Conservation (phyloP, 2,329 filamentous ascomycete species). For the Ophiocordyceps polyrhachis-furcata region DNA sequence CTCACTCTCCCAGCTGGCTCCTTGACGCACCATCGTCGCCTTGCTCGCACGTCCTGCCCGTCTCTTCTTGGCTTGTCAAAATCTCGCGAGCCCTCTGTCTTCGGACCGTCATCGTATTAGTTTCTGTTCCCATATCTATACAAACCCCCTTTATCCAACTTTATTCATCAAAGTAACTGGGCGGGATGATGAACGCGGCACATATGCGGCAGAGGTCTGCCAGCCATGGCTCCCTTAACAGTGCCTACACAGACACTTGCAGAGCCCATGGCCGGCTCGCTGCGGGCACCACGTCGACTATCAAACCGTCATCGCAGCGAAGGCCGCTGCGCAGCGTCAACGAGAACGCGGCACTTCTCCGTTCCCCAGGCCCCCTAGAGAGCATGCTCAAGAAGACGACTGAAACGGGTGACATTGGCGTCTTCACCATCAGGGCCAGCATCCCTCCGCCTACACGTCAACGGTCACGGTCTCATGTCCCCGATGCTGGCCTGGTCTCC, state of each 20-base stretch:
- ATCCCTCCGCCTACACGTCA: slow-evolving; percentile 14
- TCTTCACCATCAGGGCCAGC: slow-evolving; percentile 31
- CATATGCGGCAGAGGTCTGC: slow-evolving; percentile 14
- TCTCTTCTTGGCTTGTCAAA: background rate
- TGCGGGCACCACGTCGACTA: slow-evolving; percentile 3
- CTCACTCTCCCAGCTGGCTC: background rate
- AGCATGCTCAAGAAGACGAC: slow-evolving; percentile 49
- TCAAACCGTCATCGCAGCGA: slow-evolving; percentile 10
- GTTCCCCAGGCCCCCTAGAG: slow-evolving; percentile 35
- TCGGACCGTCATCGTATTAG: background rate
- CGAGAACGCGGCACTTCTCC: slow-evolving; percentile 22
- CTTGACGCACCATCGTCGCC: background rate
- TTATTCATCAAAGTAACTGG: background rate
- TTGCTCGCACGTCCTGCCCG: background rate
- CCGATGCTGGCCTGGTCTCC: slow-evolving; percentile 10
- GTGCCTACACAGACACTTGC: slow-evolving; percentile 13
- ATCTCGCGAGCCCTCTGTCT: background rate
- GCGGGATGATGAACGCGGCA: slow-evolving; percentile 12
- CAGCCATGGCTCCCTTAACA: slow-evolving; percentile 21
- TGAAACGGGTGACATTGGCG: slow-evolving; percentile 45
- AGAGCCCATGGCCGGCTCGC: slow-evolving; percentile 8
- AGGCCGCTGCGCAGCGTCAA: slow-evolving; percentile 25
- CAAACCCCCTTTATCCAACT: background rate
- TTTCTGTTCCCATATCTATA: slow-evolving; percentile 3
- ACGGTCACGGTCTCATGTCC: slow-evolving; percentile 12